Evolutionary conservation across 2,329 filamentous ascomycete species (phyloP), one percentile per base, ranked within the genome.

Genomic region (Mariannaea elegans): DNA sequence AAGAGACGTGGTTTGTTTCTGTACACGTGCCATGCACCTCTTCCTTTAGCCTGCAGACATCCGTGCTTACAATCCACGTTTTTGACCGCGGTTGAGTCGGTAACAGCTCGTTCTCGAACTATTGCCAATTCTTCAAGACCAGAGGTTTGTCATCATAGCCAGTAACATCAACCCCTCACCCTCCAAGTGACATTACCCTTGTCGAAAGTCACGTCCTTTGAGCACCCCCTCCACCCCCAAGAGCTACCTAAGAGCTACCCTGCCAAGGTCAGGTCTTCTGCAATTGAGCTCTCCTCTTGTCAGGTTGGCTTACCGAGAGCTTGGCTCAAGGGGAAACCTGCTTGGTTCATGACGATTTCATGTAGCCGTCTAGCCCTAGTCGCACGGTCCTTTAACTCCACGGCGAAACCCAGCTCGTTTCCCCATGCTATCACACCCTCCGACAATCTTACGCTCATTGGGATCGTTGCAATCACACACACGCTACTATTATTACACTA

Each of bases 271-370:
- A 27, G 9, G 24, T 6, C 24, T 27, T 5, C 24, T 6, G 24
- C 24, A 27, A 27, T 27, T 9, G 24, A 27, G 5, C 5, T 6
- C 24, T 9, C 9, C 24, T 34, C 23, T 27, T 36, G 47, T n/a
- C 24, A 42, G 42, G 34, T 44, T 45, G 51, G 24, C 24, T 51
- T 60, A 56, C 57, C 57, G 57, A 50, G 50, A 32, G 57, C 44
- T 38, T 51, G 57, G 57, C 57, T 60, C 57, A 18, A 34, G 36
- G 38, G 42, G 18, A 51, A 47, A 42, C 34, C 5, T 34, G 8
- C 9, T 47, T 45, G 54, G 46, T 57, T 57, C 47, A 41, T 57
- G 39, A 39, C 32, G 21, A 34, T 34, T 9, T 9, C n/a, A n/a
- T n/a, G n/a, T n/a, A n/a, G n/a, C n/a, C n/a, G n/a, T n/a, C n/a